Conservation (phyloP, 208 protist genomes). For the Naegleria gruberi region DNA sequence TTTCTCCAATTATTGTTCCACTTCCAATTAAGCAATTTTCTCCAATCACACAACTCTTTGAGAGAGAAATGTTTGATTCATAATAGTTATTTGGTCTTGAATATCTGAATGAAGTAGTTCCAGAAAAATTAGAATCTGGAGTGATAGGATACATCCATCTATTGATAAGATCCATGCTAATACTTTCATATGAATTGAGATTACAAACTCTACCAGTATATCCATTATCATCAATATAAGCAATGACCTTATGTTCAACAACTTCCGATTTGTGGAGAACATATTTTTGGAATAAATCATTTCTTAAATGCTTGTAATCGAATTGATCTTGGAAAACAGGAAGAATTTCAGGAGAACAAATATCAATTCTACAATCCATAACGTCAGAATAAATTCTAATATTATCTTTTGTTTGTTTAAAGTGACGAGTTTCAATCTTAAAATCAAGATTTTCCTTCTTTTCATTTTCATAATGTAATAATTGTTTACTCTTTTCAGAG, state of each 20-base stretch:
- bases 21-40: not conserved
- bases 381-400: not conserved
- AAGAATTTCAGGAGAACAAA: not conserved
- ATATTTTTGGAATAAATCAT: not conserved
- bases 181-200: not conserved
- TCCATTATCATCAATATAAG: not conserved
- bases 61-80: not conserved
- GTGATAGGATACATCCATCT: slow-evolving; percentile 23
- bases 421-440: not conserved
- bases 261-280: not conserved
- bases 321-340: not conserved
- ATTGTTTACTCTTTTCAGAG: not conserved
- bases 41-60: not conserved
- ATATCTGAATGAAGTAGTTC: not conserved
- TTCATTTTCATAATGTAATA: slow-evolving; percentile 7
- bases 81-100: not conserved
- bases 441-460: not conserved
- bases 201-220: slow-evolving; percentile 7
- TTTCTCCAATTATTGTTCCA: not conserved
- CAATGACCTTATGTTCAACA: not conserved
- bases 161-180: slow-evolving; percentile 5
- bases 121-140: not conserved
- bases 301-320: slow-evolving; percentile 23
- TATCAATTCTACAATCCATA: slow-evolving; percentile 20
- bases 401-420: not conserved